Conservation (phyloP, 2,329 filamentous ascomycete genomes). For the Hymenoscyphus infarciens region DNA sequence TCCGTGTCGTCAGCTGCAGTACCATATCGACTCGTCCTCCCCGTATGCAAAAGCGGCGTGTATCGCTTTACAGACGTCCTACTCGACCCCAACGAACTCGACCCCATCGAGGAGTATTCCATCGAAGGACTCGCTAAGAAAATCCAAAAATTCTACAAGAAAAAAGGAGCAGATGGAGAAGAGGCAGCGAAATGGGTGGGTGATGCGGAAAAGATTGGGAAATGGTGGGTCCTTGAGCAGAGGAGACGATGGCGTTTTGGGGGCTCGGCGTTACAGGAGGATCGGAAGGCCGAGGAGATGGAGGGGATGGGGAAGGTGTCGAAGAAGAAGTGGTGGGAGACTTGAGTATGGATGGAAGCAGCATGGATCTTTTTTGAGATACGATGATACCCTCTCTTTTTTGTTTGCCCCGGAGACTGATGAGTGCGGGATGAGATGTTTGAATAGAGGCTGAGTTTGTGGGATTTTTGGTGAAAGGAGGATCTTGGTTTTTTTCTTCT, state of each 20-base stretch:
- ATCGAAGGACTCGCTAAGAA: conserved; percentile 30
- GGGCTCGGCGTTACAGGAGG: conserved; percentile 25
- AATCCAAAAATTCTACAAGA: conserved; percentile 30
- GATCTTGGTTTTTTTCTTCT: neutral
- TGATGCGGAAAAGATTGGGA: conserved; percentile 37
- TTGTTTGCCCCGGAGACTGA: neutral
- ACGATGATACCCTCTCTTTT: conserved; percentile 7
- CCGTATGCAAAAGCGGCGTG: conserved; percentile 26
- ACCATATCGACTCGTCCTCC: conserved; percentile 28
- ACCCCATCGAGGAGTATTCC: conserved; percentile 36
- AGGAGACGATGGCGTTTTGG: conserved; percentile 28
- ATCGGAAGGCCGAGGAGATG: conserved; percentile 27
- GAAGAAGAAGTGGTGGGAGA: conserved; percentile 32
- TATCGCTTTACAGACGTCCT: conserved; percentile 38
- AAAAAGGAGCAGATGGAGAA: conserved; percentile 7
- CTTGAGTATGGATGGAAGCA: neutral
- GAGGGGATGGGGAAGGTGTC: conserved; percentile 22
- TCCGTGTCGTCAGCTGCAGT: conserved; percentile 26
- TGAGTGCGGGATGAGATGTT: neutral
- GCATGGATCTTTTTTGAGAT: neutral
- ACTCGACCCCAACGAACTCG: conserved; percentile 36
- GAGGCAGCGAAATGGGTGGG: conserved; percentile 37
- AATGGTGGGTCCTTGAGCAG: conserved; percentile 40
- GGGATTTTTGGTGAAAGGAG: neutral
- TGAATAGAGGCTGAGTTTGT: neutral